Base-by-base conservation (phyloP, 108 stramenopile genomes). In the Cyclotella sp. region DNA sequence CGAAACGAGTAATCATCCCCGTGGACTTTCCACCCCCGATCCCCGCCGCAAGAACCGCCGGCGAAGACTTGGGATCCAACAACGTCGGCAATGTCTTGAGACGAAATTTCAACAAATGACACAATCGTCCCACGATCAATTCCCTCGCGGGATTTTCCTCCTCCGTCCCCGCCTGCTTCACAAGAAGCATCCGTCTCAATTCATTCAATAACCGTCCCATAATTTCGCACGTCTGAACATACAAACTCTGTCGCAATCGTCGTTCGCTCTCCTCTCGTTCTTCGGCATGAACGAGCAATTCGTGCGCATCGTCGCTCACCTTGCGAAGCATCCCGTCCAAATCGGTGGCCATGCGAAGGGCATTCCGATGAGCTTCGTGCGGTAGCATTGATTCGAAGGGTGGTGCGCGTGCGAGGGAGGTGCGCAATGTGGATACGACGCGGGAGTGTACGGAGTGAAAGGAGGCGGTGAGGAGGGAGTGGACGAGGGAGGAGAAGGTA, bases 211-310 rank as follows among this genome's bases (percentile, higher is more conserved):
- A 60, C 3, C 95, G 86, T 19, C 93, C 95, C 88, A 96, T 88
- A 73, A 94, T 96, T 74, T 96, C 95, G 63, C 93, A 96, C 3
- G 95, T 94, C 75, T 96, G 95, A 43, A 96, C 95, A 55, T 94
- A 96, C 41, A 96, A 66, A 61, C 91, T 92, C 75, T 93, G 91
- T 10, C 89, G 72, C 30, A 96, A 73, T 27, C 93, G 81, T 9
- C 90, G 84, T 63, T 94, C 93, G 65, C 88, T 89, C 82, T 94
- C 95, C 70, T 86, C 95, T 34, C 95, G 75, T 58, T 96, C 95
- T 76, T 96, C 95, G 5, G 95, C 95, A 69, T 96, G 95, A 16
- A 96, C 93, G 44, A 95, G 67, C 52, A 96, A 63, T 61, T 96
- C 93, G 66, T 94, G 93, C 19, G 95, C 95, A 78, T 96, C 95